Conservation (phyloP, 768 basidiomycete genomes). For the Calocybe indica region DNA sequence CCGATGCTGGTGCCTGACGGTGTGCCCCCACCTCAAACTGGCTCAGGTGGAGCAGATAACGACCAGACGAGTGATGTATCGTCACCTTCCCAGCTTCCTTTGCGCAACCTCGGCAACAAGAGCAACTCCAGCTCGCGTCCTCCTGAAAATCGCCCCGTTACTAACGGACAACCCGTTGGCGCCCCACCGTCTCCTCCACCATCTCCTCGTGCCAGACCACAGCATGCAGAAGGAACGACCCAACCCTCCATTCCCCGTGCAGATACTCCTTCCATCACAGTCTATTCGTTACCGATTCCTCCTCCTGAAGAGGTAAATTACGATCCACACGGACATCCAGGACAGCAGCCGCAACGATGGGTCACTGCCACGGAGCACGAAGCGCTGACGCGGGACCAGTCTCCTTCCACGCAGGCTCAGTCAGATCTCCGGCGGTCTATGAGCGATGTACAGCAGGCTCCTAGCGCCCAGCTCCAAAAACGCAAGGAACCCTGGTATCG, state of each 20-base stretch:
- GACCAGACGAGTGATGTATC: constrained; percentile 4
- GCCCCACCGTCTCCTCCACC: too few relatives aligned
- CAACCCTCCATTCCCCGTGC: too few relatives aligned
- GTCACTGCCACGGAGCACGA: constrained; percentile 29
- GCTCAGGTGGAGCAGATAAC: too few relatives aligned
- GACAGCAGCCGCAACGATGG: constrained; percentile 25
- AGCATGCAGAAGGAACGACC: too few relatives aligned
- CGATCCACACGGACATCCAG: constrained; percentile 12
- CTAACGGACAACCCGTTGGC: too few relatives aligned
- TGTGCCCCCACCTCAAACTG: too few relatives aligned
- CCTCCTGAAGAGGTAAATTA: not conserved
- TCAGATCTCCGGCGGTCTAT: not conserved
- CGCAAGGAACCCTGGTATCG: constrained; percentile 34
- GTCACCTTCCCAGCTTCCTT: constrained; percentile 5
- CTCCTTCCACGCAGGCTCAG: constrained; percentile 9
- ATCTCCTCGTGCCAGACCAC: too few relatives aligned
- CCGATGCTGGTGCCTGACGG: too few relatives aligned
- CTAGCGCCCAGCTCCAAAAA: too few relatives aligned
- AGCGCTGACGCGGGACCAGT: constrained; percentile 16
- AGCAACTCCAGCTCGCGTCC: too few relatives aligned
- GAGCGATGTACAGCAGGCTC: too few relatives aligned
- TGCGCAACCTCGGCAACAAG: not conserved
- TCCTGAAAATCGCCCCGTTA: too few relatives aligned
- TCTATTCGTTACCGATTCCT: not conserved
- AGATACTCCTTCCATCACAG: not conserved